Base-by-base conservation (phyloP, 2,329 filamentous ascomycete species). In the Cladophialophora immunda region DNA sequence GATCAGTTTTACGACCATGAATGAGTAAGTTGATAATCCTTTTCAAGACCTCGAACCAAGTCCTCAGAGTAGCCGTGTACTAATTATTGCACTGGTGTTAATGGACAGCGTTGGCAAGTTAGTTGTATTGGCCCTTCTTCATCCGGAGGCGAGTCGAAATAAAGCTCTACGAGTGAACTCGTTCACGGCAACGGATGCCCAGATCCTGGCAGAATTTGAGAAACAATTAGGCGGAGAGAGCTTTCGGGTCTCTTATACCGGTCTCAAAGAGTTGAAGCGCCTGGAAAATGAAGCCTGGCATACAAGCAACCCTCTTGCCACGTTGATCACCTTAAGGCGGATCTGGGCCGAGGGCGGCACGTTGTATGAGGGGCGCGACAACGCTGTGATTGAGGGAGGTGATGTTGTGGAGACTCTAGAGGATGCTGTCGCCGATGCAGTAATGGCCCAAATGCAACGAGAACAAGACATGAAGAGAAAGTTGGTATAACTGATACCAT, bases 271-370 rank as follows among this genome's bases (percentile, higher is more conserved):
- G 52, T 74, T 92, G 34, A 82, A 81, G 50, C 76, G 82, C 36
- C 69, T 85, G 5, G 91, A 93, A 78, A 73, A 83, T 57, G 81
- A 86, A 74, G 82, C 84, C 0, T 90, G 87, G 87, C 81, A 81
- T 8, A 79, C 81, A 29, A 81, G 81, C 0, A 76, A 81, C 50
- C 83, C 87, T 0, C 68, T 73, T 19, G 88, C 87, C 0, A 86
- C 86, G 0, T 68, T 79, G 0, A 81, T 83, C 55, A 92, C 90
- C 0, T 78, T 93, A 70, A 81, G 87, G 52, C 80, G 90, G 22
- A 93, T 93, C 55, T 93, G 90, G 90, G 85, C 86, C 0, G 87
- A 91, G 72, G 90, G 90, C 0, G 87, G 88, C 1, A 92, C 90
- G 0, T 76, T 92, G 53, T 92, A 92, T 73, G 84, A 87, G 9